Base-by-base conservation (phyloP, 2,329 filamentous ascomycete species). In the Cladosporium sp. region DNA sequence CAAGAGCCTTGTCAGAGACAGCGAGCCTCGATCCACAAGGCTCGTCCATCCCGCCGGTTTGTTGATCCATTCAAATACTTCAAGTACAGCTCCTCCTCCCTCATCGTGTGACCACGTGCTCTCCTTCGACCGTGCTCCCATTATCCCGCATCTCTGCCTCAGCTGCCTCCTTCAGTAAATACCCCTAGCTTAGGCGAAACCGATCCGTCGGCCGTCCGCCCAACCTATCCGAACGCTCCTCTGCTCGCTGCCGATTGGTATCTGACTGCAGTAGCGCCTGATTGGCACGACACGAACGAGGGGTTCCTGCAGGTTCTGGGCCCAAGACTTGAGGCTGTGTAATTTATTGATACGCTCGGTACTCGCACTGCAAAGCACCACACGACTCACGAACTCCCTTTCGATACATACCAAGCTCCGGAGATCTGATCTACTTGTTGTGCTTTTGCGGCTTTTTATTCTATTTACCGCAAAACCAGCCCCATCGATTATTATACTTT, bases 291-390 rank as follows among this genome's bases (percentile, higher is more conserved):
- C 60, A 21, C 34, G 39, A 56, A 56, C 60, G 60, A 63, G 60
- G 60, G 60, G 60, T 63, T 56, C 49, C 49, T 63, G 60, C 60
- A 63, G 60, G 60, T 54, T 62, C 60, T 63, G 49, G 60, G 36
- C 60, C 48, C 32, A 54, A 43, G 49, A 63, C 49, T 63, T 63
- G 60, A 63, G 60, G 60, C 60, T 56, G 60, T 63, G 60, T 63
- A n/a, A 39, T 63, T 57, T 30, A 58, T 58, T 58, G 56, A 28
- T 58, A 58, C 34, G 32, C 56, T 58, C 56, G 21, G 30, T 57
- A 34, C 32, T 46, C 39, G 39, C 39, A 23, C n/a, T 26, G 30
- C 56, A 36, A 46, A 32, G 6, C 14, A 46, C 39, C 26, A 54
- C 16, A 34, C 30, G 54, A 57, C 30, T 57, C 54, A 57, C 54